Conservation (phyloP, 208 protist genomes). For the Trypanosoma rangeli region DNA sequence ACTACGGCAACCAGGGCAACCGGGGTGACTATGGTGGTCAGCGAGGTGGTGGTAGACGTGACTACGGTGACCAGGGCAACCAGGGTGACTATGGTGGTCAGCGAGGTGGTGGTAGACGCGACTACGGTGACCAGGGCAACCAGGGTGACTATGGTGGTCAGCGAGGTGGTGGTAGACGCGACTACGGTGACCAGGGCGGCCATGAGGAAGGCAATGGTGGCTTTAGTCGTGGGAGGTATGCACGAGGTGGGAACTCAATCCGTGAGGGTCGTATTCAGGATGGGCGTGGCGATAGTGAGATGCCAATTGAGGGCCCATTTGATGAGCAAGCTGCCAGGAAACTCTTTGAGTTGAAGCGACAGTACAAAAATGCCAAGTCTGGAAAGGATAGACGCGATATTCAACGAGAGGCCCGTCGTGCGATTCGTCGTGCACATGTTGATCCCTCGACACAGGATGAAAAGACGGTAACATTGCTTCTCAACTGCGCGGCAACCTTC, state of each 20-base stretch:
- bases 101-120: constrained; percentile 15
- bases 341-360: constrained; percentile 67
- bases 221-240: background rate
- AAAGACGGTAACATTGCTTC: constrained; percentile 56
- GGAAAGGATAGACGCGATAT: constrained; percentile 51
- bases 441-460: constrained; percentile 87
- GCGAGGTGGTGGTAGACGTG: constrained; percentile 18
- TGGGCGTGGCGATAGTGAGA: constrained; percentile 2
- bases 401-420: constrained; percentile 46
- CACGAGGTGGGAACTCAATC: background rate
- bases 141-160: constrained; percentile 17
- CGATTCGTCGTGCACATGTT: constrained; percentile 49
- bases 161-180: constrained; percentile 17
- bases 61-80: constrained; percentile 24
- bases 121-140: constrained; percentile 26
- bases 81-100: constrained; percentile 21
- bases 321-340: constrained; percentile 46
- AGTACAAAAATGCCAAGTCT: constrained; percentile 55
- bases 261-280: constrained; percentile 4
- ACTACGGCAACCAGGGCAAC: constrained; percentile 9
- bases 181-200: constrained; percentile 7
- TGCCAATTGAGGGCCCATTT: constrained; percentile 19
- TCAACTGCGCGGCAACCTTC: constrained; percentile 81
- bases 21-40: background rate
- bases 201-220: constrained; percentile 2